Evolutionary conservation across 2,329 filamentous ascomycete genomes (phyloP).

Genomic region (Neopestalotiopsis rosae): DNA sequence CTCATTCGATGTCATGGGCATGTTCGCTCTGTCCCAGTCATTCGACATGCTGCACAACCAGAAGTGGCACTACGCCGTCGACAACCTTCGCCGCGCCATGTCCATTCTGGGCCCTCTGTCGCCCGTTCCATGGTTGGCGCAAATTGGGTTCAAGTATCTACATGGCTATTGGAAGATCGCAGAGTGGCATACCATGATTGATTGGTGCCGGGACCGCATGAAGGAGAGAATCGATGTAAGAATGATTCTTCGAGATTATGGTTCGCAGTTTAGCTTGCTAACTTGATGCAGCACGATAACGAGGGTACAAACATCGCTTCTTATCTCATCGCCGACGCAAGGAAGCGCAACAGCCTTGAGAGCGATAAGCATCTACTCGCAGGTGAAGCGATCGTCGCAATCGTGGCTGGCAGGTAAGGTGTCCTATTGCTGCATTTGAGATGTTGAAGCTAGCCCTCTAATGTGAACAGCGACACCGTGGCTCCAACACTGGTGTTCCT

Average conservation of each 20-base stretch:
- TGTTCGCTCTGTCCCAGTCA: slow-evolving; percentile 18
- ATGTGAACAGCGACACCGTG: neutral
- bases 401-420: slow-evolving; percentile 5
- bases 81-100: slow-evolving; percentile 11
- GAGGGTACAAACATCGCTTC: neutral
- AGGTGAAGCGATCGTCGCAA: neutral
- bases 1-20: slow-evolving; percentile 22
- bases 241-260: neutral
- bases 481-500: neutral
- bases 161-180: slow-evolving; percentile 17
- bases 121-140: slow-evolving; percentile 22
- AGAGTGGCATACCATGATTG: slow-evolving; percentile 4
- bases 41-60: slow-evolving; percentile 14
- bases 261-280: neutral
- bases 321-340: neutral
- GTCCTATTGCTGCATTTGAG: neutral
- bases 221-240: neutral
- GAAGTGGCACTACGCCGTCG: slow-evolving; percentile 14
- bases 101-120: slow-evolving; percentile 21
- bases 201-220: slow-evolving; percentile 7
- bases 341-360: neutral
- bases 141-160: slow-evolving; percentile 6
- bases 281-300: neutral
- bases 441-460: neutral
- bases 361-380: neutral